phyloP scores from a whole-genome alignment of 257 asterid genomes.

The Rhazya stricta region DNA sequence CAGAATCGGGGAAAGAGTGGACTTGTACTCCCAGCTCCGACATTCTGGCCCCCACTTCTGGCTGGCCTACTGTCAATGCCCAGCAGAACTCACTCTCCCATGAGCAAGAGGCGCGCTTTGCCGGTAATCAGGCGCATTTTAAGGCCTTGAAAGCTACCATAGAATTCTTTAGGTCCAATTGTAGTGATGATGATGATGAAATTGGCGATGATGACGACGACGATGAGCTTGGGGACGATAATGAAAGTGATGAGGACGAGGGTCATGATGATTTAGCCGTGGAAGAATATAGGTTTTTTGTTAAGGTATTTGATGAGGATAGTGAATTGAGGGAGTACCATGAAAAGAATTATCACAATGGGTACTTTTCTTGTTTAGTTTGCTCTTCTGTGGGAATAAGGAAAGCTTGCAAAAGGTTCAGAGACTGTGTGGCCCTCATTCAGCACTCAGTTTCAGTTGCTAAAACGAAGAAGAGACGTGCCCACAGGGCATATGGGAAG shows the following conservation, averaged over 20 bases:
- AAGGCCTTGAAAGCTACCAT: conserved; percentile 36
- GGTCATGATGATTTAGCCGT: conserved; percentile 39
- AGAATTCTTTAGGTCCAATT: conserved; percentile 27
- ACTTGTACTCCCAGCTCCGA: conserved; percentile 36
- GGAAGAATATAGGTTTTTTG: conserved; percentile 38
- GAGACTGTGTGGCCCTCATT: conserved; percentile 61
- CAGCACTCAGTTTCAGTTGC: conserved; percentile 53
- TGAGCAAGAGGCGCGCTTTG: conserved; percentile 27
- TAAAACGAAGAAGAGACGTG: conserved; percentile 46
- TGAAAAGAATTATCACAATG: conserved; percentile 40
- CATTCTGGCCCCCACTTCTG: conserved; percentile 24
- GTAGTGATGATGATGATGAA: conserved; percentile 21
- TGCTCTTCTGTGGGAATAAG: conserved; percentile 55
- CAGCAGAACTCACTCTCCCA: conserved; percentile 28
- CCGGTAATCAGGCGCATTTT: conserved; percentile 37
- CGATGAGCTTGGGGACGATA: conserved; percentile 16
- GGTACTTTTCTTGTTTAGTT: conserved; percentile 64
- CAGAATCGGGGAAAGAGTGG: conserved; percentile 41
- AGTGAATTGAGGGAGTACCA: conserved; percentile 44
- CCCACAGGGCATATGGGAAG: conserved; percentile 64
- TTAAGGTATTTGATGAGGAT: conserved; percentile 46
- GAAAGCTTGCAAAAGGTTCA: conserved; percentile 50
- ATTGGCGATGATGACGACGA: conserved; percentile 8
- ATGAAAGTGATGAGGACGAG: conserved; percentile 30
- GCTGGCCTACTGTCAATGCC: conserved; percentile 38